Conservation (phyloP, 1,284 basidiomycete species). For the Puccinia brachypodii region DNA sequence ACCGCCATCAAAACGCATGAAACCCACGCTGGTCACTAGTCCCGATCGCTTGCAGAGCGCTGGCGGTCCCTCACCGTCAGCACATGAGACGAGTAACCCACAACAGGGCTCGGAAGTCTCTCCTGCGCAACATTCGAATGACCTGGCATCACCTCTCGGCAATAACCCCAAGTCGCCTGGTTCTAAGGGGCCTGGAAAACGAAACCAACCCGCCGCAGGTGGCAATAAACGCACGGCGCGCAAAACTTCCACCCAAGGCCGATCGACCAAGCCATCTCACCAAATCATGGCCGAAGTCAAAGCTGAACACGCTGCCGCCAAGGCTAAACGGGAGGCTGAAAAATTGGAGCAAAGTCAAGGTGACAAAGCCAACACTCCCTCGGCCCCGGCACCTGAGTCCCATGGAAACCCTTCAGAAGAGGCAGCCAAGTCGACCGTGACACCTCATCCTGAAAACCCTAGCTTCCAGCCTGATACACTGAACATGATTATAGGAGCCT, state of each 20-base stretch:
- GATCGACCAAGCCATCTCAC: conserved; percentile 50
- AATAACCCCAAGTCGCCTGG: conserved; percentile 51
- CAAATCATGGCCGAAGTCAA: conserved; percentile 56
- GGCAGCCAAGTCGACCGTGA: background rate
- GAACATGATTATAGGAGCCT: background rate
- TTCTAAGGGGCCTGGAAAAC: conserved; percentile 51
- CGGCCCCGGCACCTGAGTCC: background rate
- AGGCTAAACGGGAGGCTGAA: conserved; percentile 39
- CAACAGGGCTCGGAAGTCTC: conserved; percentile 46
- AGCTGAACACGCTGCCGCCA: conserved; percentile 51
- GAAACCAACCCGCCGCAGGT: conserved; percentile 49
- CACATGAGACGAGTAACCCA: conserved; percentile 36
- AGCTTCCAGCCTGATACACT: background rate
- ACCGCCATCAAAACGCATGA: conserved; percentile 54
- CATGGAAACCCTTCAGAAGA: conserved; percentile 3
- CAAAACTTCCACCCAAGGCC: conserved; percentile 49
- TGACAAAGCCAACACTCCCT: background rate
- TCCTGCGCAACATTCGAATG: conserved; percentile 49
- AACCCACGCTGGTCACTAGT: conserved; percentile 36
- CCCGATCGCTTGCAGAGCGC: conserved; percentile 29
- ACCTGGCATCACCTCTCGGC: conserved; percentile 51
- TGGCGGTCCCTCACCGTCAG: conserved; percentile 21
- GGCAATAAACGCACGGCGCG: conserved; percentile 27
- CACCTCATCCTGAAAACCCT: background rate
- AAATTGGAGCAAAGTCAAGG: conserved; percentile 8